Evolutionary conservation across 2,329 filamentous ascomycete genomes (phyloP), one percentile per base, ranked within the genome.

Genomic region (Cryoendolithus antarcticus): DNA sequence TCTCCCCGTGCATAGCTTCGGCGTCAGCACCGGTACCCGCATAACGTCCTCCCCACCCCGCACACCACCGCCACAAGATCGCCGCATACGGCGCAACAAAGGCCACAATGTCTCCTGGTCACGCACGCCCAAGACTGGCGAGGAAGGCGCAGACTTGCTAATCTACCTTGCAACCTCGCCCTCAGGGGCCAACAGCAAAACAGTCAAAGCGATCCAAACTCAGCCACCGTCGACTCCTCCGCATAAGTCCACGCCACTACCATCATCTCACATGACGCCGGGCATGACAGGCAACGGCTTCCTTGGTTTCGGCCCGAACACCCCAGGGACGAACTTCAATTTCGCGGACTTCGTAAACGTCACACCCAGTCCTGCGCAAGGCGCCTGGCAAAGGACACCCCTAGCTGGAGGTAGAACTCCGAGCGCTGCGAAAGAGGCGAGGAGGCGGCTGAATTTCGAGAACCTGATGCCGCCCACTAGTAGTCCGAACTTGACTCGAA

Each of bases 311-410:
- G 64, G 62, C 53, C 76, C 82, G 37, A 78, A 75, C 46, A 96
- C 89, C 1, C 89, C 89, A 0, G 80, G 80, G 10, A 82, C 88
- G 55, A 75, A 70, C 35, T 93, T 96, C 62, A 93, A 96, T 65
- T 93, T 96, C 63, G 77, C 86, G 38, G 91, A 98, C 58, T 98
- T 94, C 62, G 81, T 96, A 57, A 95, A 96, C 63, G 89, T 96
- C 59, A 94, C 91, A 5, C 91, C 91, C 0, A 94, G 86, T 55
- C 91, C 91, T 12, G 91, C 86, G 19, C 91, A 95, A 64, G 85
- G 78, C 50, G 74, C 79, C 7, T 95, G 86, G 83, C 65, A 64
- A 28, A 67, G 72, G 27, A 79, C 75, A 28, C 75, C 75, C n/a
- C 65, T 64, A 10, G 63, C 66, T 6, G 15, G 15, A 19, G 57